phyloP scores from a whole-genome alignment of 1,139 yeast species.

The Meyerozyma athensensis region DNA sequence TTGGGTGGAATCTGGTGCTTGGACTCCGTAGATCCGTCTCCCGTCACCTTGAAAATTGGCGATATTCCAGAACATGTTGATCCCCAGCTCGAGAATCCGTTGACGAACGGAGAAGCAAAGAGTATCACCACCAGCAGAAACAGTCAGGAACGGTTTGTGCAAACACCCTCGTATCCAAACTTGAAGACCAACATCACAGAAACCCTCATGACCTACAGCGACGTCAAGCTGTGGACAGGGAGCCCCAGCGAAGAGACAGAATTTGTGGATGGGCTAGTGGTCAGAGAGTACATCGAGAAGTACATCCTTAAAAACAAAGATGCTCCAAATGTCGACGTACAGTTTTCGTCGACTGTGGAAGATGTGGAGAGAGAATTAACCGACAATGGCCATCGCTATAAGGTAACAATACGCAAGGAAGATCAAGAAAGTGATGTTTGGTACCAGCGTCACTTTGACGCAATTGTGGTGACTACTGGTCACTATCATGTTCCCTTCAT shows the following conservation, averaged over 20 bases:
- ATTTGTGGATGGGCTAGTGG: slow-evolving; percentile 25
- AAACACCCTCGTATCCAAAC: slow-evolving; percentile 9
- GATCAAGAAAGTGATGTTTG: slow-evolving; percentile 12
- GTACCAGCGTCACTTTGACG: slow-evolving; percentile 14
- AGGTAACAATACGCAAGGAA: slow-evolving; percentile 27
- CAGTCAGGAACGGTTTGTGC: neutral
- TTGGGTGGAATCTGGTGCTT: slow-evolving; percentile 47
- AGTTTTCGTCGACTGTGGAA: slow-evolving; percentile 33
- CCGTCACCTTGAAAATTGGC: slow-evolving; percentile 21
- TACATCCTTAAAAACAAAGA: slow-evolving; percentile 25
- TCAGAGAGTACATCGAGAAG: slow-evolving; percentile 28
- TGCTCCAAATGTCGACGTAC: slow-evolving; percentile 19
- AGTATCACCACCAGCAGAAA: neutral
- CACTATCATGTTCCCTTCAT: slow-evolving; percentile 44
- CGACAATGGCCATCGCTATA: slow-evolving; percentile 18
- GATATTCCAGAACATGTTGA: slow-evolving; percentile 17
- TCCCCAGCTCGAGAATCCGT: slow-evolving; percentile 30
- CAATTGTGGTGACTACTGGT: slow-evolving; percentile 42
- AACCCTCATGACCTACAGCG: slow-evolving; percentile 39
- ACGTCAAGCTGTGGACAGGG: slow-evolving; percentile 14
- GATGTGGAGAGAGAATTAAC: slow-evolving; percentile 22
- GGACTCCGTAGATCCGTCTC: neutral
- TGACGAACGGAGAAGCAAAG: slow-evolving; percentile 8
- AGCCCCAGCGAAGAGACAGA: slow-evolving; percentile 13
- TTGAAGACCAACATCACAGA: slow-evolving; percentile 45